phyloP scores from a whole-genome alignment of 1,284 basidiomycete genomes.

The Ceratobasidium papillatum region DNA sequence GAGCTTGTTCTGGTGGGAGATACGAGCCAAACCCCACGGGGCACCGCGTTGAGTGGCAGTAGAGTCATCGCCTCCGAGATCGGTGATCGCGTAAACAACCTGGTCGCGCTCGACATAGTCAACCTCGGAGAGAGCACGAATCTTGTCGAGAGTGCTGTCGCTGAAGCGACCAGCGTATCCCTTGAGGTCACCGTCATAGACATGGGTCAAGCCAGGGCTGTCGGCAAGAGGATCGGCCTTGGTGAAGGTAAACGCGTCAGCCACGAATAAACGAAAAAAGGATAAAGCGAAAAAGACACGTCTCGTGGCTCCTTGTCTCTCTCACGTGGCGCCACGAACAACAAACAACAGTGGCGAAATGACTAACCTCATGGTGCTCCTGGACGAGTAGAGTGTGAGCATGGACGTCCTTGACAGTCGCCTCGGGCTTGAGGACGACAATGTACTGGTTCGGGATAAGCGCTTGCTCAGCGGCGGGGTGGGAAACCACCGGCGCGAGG shows the following conservation, averaged over 20 bases:
- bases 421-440: constrained; percentile 81
- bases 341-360: neutral
- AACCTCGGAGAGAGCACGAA: constrained; percentile 90
- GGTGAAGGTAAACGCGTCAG: constrained; percentile 49
- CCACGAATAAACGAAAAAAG: constrained; percentile 42
- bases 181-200: constrained; percentile 71
- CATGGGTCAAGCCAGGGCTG: constrained; percentile 68
- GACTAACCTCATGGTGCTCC: constrained; percentile 45
- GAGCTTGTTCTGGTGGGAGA: constrained; percentile 87
- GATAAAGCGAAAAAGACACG: neutral
- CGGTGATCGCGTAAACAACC: constrained; percentile 76
- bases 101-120: constrained; percentile 94
- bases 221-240: constrained; percentile 49
- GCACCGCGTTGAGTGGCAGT: constrained; percentile 71
- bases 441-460: constrained; percentile 89
- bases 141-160: constrained; percentile 73
- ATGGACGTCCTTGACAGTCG: constrained; percentile 64
- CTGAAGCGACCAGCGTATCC: constrained; percentile 92
- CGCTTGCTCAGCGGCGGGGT: constrained; percentile 28
- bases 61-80: constrained; percentile 47
- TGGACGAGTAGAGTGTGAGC: constrained; percentile 64
- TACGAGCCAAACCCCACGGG: constrained; percentile 96
- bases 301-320: neutral
- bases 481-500: constrained; percentile 31
- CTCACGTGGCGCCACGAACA: constrained; percentile 42